These are phyloP conservation scores for Backusella liffmaniae DNA, from an alignment of 192 early-diverging fungal genomes.

Conservation along the genomic window DNA sequence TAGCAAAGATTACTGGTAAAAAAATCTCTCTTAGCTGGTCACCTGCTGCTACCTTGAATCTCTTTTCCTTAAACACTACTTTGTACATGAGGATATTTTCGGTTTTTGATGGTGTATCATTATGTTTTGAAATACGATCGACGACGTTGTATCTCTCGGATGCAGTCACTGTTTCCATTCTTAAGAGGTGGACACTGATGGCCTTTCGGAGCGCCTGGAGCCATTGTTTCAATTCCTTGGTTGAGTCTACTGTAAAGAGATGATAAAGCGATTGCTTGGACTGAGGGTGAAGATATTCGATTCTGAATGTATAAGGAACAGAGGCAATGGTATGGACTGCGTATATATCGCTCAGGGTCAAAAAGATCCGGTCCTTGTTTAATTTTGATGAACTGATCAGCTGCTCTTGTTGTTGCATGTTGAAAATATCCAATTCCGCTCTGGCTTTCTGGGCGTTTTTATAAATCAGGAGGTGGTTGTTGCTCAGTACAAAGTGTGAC, in stretches of 20 bases:
- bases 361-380: not conserved
- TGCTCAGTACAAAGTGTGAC: conserved; percentile 32
- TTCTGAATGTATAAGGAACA: conserved; percentile 14
- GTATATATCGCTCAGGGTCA: conserved; percentile 4
- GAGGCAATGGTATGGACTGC: conserved; percentile 15
- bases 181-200: not conserved
- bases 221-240: conserved; percentile 21
- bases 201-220: conserved; percentile 17
- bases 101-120: conserved; percentile 9
- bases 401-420: not conserved
- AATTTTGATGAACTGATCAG: not conserved
- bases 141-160: conserved; percentile 10
- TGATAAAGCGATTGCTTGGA: conserved; percentile 4
- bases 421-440: conserved; percentile 8
- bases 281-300: conserved; percentile 26
- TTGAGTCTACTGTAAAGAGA: conserved; percentile 6
- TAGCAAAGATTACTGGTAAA: conserved; percentile 17
- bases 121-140: conserved; percentile 26
- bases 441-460: conserved; percentile 28
- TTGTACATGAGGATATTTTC: conserved; percentile 28
- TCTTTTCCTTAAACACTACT: conserved; percentile 19
- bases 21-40: conserved; percentile 20
- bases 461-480: conserved; percentile 23
- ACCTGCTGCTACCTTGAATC: not conserved
- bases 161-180: conserved; percentile 2